Percentiles rank a stretch among this genome's conserved stretches.
These are phyloP conservation scores for Agaricus subrufescens DNA, from an alignment of 768 basidiomycete species.

Conservation along the genomic window DNA sequence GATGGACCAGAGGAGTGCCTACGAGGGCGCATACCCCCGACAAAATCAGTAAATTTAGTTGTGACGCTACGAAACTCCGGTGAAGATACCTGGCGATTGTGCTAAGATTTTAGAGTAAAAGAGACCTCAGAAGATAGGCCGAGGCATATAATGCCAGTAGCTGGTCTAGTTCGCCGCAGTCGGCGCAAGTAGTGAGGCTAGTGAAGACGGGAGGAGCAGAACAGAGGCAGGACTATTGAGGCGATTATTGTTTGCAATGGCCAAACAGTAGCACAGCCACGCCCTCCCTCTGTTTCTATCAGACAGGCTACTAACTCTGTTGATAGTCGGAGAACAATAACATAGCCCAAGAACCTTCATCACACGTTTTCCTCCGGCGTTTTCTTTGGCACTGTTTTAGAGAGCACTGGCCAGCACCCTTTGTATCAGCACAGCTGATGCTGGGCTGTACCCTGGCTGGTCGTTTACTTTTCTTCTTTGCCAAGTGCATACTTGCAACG, in stretches of 20 bases:
- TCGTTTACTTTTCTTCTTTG: too few relatives aligned
- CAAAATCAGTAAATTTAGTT: neutral
- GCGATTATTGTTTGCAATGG: neutral
- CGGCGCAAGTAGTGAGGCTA: neutral
- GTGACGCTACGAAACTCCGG: neutral
- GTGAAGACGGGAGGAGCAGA: neutral
- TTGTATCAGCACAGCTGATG: neutral
- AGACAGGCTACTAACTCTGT: neutral
- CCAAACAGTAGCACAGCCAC: slow-evolving; percentile 8
- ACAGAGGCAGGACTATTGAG: neutral
- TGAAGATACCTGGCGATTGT: neutral
- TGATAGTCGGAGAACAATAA: too few relatives aligned
- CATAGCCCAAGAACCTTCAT: neutral
- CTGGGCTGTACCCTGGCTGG: too few relatives aligned
- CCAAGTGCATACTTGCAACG: too few relatives aligned
- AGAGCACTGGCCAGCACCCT: neutral
- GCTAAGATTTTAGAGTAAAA: neutral
- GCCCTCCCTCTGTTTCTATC: neutral
- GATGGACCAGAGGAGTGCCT: neutral
- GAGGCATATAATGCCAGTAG: neutral
- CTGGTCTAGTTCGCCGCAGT: neutral
- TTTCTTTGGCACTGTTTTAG: too few relatives aligned
- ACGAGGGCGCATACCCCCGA: neutral
- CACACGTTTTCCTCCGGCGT: too few relatives aligned
- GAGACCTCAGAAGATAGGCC: neutral